These are phyloP conservation scores for Allantophomopsis lycopodina DNA, from an alignment of 2,329 filamentous ascomycete genomes.

Conservation along the genomic window DNA sequence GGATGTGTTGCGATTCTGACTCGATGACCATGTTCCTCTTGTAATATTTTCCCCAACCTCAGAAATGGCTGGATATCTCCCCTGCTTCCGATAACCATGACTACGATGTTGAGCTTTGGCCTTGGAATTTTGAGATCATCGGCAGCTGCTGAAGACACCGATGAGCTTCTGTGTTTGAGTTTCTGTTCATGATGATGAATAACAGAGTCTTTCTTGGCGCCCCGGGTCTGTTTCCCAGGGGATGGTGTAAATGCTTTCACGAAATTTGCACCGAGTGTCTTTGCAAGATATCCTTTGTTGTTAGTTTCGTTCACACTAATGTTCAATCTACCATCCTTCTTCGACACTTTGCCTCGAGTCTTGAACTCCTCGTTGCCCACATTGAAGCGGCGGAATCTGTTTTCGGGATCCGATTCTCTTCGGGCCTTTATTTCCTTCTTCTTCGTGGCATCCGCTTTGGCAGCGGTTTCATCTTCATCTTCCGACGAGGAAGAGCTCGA, in stretches of 20 bases:
- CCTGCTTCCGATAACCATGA: constrained; percentile 71
- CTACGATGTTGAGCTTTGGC: constrained; percentile 53
- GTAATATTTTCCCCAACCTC: constrained; percentile 58
- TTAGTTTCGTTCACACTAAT: constrained; percentile 61
- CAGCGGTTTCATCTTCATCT: constrained; percentile 5
- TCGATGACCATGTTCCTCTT: constrained; percentile 57
- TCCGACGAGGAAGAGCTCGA: constrained; percentile 10
- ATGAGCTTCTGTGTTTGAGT: constrained; percentile 10
- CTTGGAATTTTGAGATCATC: constrained; percentile 7
- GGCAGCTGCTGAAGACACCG: constrained; percentile 5
- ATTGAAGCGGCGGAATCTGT: constrained; percentile 36
- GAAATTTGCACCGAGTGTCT: constrained; percentile 53
- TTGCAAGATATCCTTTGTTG: constrained; percentile 58
- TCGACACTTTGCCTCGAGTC: constrained; percentile 50
- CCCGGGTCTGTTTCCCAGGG: too few species aligned
- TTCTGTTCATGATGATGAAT: too few species aligned
- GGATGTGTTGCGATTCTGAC: constrained; percentile 71
- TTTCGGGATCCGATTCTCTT: background rate
- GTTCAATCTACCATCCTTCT: constrained; percentile 54
- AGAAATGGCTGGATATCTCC: constrained; percentile 75
- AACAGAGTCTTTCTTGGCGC: constrained; percentile 14
- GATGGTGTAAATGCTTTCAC: constrained; percentile 32
- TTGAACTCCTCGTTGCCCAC: constrained; percentile 51
- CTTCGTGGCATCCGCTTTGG: background rate
- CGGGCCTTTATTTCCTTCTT: constrained; percentile 1